Percentiles rank a stretch among this genome's conserved stretches.
Evolutionary conservation across 2,329 filamentous ascomycete species (phyloP).

Genomic region (Botryosphaeria dothidea): DNA sequence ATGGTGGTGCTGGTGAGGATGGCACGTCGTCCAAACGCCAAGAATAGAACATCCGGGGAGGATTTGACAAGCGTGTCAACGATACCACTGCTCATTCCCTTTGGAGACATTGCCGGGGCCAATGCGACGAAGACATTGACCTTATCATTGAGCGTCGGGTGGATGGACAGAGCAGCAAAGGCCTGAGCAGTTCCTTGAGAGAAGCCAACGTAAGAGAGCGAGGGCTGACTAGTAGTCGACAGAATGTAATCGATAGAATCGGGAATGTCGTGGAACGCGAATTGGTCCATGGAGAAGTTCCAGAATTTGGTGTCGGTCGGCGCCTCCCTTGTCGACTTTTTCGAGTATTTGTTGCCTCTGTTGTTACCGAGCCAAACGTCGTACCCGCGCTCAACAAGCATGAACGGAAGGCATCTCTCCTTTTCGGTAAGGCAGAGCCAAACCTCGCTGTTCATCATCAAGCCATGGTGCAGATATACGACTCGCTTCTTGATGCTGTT

Average conservation of each 20-base stretch:
- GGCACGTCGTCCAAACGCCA: conserved; percentile 87
- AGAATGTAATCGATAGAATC: conserved; percentile 93
- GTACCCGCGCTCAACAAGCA: conserved; percentile 85
- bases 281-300: conserved; percentile 98
- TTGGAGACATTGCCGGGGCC: conserved; percentile 94
- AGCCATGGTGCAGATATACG: conserved; percentile 90
- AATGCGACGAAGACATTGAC: conserved; percentile 95
- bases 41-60: conserved; percentile 86
- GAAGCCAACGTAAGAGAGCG: conserved; percentile 94
- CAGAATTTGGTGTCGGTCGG: conserved; percentile 81
- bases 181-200: conserved; percentile 96
- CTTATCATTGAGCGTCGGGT: conserved; percentile 87
- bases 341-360: conserved; percentile 97
- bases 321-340: conserved; percentile 78
- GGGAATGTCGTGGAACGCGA: conserved; percentile 96
- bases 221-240: conserved; percentile 75
- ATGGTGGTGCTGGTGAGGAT: conserved; percentile 92
- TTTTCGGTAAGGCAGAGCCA: conserved; percentile 93
- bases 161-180: conserved; percentile 89
- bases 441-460: conserved; percentile 98
- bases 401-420: conserved; percentile 83
- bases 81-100: conserved; percentile 83
- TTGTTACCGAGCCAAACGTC: conserved; percentile 99
- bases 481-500: conserved; percentile 76
- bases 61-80: conserved; percentile 93